phyloP scores from a whole-genome alignment of 106 monocot genomes.

The Dioscorea dumetorum region DNA sequence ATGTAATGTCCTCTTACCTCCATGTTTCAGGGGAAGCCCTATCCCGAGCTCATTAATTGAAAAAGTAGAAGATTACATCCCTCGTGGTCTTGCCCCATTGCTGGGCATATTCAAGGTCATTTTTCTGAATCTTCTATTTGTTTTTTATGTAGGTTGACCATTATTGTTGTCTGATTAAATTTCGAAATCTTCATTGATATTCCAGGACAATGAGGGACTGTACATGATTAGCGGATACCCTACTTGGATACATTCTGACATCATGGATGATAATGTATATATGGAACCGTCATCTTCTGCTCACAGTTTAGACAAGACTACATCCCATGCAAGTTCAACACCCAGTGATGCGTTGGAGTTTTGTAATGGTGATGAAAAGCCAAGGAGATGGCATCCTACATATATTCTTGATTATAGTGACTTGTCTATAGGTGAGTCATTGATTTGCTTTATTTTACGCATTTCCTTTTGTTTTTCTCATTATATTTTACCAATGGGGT shows the following conservation, averaged over 20 bases:
- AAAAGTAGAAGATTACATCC: constrained; percentile 78
- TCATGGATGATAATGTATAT: constrained; percentile 96
- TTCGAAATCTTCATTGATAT: constrained; percentile 8
- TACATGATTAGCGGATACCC: constrained; percentile 25
- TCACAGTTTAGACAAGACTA: constrained; percentile 9
- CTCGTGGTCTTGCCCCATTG: constrained; percentile 42
- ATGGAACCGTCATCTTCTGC: constrained; percentile 31
- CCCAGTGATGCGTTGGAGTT: constrained; percentile 17
- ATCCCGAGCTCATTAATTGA: constrained; percentile 69
- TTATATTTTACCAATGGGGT: too few relatives aligned
- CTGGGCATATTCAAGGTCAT: constrained; percentile 56
- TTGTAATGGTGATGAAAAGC: constrained; percentile 14
- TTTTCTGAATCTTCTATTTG: constrained; percentile 4
- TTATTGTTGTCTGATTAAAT: background rate
- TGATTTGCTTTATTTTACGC: too few relatives aligned
- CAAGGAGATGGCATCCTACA: constrained; percentile 38
- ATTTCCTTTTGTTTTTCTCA: too few relatives aligned
- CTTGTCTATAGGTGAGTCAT: constrained; percentile 56
- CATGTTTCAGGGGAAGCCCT: constrained; percentile 68
- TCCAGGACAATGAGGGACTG: constrained; percentile 39
- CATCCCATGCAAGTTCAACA: constrained; percentile 9
- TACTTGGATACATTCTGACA: constrained; percentile 90
- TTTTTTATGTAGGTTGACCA: background rate
- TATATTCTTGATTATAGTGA: constrained; percentile 85
- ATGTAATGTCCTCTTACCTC: too few relatives aligned